phyloP scores from a whole-genome alignment of 2,329 filamentous ascomycete genomes.

The Raffaelea deltoideospora region DNA sequence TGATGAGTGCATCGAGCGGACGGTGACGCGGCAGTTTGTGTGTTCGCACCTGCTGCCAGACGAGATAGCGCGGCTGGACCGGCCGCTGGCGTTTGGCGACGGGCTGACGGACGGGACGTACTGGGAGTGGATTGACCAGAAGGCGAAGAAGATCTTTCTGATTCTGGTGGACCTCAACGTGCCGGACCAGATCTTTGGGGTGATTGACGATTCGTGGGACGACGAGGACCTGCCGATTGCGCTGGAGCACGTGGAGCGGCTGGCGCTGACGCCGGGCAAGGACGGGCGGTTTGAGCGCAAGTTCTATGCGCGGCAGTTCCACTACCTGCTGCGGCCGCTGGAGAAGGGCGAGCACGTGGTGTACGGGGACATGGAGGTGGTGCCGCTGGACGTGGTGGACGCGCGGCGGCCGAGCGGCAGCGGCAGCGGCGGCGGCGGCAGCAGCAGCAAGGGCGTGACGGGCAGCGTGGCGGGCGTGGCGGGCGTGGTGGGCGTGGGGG shows the following conservation, averaged over 20 bases:
- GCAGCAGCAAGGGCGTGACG: constrained; percentile 25
- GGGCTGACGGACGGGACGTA: constrained; percentile 59
- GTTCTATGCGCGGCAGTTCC: constrained; percentile 57
- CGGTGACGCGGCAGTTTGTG: constrained; percentile 54
- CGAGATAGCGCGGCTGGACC: constrained; percentile 47
- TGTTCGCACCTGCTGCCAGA: constrained; percentile 46
- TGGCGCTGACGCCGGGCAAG: constrained; percentile 41
- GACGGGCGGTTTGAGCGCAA: constrained; percentile 50
- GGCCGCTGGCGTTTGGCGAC: constrained; percentile 51
- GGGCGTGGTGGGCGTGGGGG: too few relatives aligned
- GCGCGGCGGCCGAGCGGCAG: constrained; percentile 27
- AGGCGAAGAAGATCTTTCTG: constrained; percentile 55
- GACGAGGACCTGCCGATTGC: constrained; percentile 60
- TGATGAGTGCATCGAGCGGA: constrained; percentile 50
- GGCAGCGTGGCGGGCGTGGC: too few relatives aligned
- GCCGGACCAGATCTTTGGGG: constrained; percentile 58
- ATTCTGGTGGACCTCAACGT: constrained; percentile 55
- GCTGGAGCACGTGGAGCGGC: constrained; percentile 46
- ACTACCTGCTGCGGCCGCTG: constrained; percentile 52
- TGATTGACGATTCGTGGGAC: constrained; percentile 64
- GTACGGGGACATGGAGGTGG: constrained; percentile 52
- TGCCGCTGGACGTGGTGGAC: constrained; percentile 54
- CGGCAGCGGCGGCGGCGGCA: constrained; percentile 1
- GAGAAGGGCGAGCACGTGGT: constrained; percentile 40
- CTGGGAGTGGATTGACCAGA: constrained; percentile 60